Percentiles rank a stretch among this genome's conserved stretches.
Conservation (phyloP, 805 yeast genomes). For the Hyphopichia homilentoma region DNA sequence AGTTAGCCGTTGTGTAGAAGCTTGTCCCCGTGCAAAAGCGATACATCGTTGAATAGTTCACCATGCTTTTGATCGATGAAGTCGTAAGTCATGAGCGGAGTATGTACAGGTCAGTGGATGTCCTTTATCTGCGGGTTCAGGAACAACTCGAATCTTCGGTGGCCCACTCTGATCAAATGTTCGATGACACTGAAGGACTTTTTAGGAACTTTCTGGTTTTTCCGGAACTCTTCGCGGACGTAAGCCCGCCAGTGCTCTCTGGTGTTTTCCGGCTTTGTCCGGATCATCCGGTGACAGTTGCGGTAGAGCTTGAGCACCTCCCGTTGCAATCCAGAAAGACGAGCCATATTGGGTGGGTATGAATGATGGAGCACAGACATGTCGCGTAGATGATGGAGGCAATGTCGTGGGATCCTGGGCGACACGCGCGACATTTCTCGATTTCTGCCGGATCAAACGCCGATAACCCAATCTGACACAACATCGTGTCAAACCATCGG, state of each 20-base stretch:
- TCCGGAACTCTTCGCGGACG: constrained; percentile 60
- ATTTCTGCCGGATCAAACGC: no score
- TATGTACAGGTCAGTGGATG: constrained; percentile 48
- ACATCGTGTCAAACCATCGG: no score
- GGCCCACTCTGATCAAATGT: constrained; percentile 75
- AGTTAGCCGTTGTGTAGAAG: not conserved
- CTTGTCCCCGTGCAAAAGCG: not conserved
- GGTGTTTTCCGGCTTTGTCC: constrained; percentile 46
- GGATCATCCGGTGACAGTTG: constrained; percentile 41
- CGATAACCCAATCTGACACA: no score
- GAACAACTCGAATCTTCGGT: constrained; percentile 67
- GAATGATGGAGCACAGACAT: no score
- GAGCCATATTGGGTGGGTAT: no score
- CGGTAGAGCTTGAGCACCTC: constrained; percentile 51
- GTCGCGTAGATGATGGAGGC: no score
- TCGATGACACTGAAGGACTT: constrained; percentile 85
- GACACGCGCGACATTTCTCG: no score
- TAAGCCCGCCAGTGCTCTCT: constrained; percentile 41
- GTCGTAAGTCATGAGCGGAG: no score
- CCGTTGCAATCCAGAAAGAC: constrained; percentile 41
- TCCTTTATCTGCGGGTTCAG: constrained; percentile 69
- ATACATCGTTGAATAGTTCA: not conserved
- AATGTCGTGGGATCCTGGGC: no score
- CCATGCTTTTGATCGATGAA: constrained; percentile 7
- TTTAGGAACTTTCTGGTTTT: constrained; percentile 55